Conservation (phyloP, 2,329 filamentous ascomycete genomes). For the Aspergillus sp. region DNA sequence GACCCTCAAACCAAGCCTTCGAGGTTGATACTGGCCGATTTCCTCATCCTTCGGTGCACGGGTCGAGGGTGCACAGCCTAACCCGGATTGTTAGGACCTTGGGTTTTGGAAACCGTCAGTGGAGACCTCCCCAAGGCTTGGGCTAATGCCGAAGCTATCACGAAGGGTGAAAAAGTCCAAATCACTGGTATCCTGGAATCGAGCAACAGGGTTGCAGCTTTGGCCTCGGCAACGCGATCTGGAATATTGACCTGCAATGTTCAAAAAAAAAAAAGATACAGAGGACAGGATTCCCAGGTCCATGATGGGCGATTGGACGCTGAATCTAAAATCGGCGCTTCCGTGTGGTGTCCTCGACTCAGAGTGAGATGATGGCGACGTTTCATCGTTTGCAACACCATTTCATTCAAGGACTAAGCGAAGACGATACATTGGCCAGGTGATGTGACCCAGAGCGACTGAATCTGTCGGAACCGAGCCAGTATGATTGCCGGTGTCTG, state of each 20-base stretch:
- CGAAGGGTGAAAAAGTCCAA: conserved; percentile 7
- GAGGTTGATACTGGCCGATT: conserved; percentile 19
- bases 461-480: conserved; percentile 1
- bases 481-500: conserved; percentile 4
- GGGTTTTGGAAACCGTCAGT: conserved; percentile 3
- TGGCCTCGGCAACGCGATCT: not conserved
- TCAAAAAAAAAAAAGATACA: not conserved
- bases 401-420: conserved; percentile 5
- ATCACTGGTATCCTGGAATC: not conserved
- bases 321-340: not conserved
- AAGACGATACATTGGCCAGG: conserved; percentile 12
- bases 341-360: not conserved
- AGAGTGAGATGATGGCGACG: not conserved
- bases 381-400: conserved; percentile 3
- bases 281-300: not conserved
- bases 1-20: conserved; percentile 20
- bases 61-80: conserved; percentile 12
- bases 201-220: not conserved
- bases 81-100: conserved; percentile 1
- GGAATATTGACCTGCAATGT: not conserved
- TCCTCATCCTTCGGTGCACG: conserved; percentile 16
- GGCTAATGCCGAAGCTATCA: conserved; percentile 18
- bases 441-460: conserved; percentile 8
- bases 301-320: not conserved
- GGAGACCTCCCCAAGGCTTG: conserved; percentile 10